Base-by-base conservation (phyloP, 805 yeast species). In the Diddensiella transvaalensis region DNA sequence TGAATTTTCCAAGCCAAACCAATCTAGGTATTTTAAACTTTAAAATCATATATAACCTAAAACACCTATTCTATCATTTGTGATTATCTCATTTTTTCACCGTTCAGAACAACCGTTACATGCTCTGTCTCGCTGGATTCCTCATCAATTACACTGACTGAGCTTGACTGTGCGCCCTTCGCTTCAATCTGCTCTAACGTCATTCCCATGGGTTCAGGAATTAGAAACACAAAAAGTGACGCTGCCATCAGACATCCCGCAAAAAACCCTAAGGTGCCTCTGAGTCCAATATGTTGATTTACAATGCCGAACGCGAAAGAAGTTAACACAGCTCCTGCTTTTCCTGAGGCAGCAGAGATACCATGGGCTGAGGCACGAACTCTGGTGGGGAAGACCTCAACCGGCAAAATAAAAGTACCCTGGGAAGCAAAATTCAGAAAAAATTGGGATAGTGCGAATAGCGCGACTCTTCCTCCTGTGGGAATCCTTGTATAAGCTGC, bases 321-420 rank as follows among this genome's bases (percentile, higher is more conserved):
- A 26, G 96, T 96, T 74, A 88, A 80, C 59, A 88, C 87, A 51
- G 96, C 95, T 74, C 96, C 96, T 60, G 87, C 75, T 69, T 88
- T 88, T 76, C 96, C 96, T 29, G 80, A 69, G 44, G 95, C 96
- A 60, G 96, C 96, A 55, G 95, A 87, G 54, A 88, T 77, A 77
- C 96, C 96, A 62, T 88, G 96, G 42, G 96, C 96, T 58, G 95
- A 82, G 21, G 96, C 87, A 82, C 96, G 85, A 73, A 87, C 88
- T 77, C 96, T 83, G 49, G 96, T 88, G 67, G 96, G 96, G 84
- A 75, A 89, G 66, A 80, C 73, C 74, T 88, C 96, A 71, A 95
- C 96, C 43, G 96, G 96, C 64, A 86, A 77, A 62, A 88, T 80
- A 66, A 88, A 88, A 47, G 96, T 88, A 42, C 96, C 89, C 53